Conservation (phyloP, 192 early-diverging fungal genomes). For the Pilobolus umbonatus region DNA sequence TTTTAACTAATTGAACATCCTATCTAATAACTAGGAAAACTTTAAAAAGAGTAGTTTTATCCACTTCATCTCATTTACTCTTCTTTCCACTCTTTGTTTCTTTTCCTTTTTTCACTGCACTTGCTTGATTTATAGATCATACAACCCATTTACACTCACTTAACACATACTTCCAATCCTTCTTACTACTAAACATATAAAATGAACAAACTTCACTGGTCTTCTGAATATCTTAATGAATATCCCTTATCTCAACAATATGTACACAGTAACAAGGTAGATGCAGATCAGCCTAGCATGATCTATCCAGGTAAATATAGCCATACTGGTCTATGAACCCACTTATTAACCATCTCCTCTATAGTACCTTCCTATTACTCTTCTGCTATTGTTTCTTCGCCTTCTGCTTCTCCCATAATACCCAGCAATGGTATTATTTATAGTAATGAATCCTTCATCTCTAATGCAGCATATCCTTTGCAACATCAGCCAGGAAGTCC, state of each 20-base stretch:
- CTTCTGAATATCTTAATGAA: conserved; percentile 20
- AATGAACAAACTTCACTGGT: conserved; percentile 22
- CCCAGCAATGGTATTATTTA: neutral
- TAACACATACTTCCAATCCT: conserved; percentile 7
- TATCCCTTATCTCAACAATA: conserved; percentile 10
- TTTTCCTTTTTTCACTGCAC: neutral
- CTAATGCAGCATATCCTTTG: neutral
- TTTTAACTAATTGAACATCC: too few relatives aligned
- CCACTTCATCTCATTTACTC: neutral
- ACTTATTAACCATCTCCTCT: conserved; percentile 1
- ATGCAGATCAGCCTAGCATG: conserved; percentile 6
- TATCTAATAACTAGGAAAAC: too few relatives aligned
- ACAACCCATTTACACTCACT: neutral
- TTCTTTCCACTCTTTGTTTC: neutral
- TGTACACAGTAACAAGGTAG: neutral
- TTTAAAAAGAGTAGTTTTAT: too few relatives aligned
- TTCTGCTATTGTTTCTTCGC: neutral
- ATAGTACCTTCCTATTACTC: conserved; percentile 11
- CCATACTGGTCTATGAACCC: neutral
- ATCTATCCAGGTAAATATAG: conserved; percentile 25
- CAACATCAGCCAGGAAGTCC: conserved; percentile 21
- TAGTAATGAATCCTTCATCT: neutral
- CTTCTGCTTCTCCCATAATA: conserved; percentile 1
- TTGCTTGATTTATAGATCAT: conserved; percentile 3
- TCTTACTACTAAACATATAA: neutral